These are phyloP conservation scores for Candida sp. DNA, from an alignment of 1,139 yeast genomes.

Conservation along the genomic window DNA sequence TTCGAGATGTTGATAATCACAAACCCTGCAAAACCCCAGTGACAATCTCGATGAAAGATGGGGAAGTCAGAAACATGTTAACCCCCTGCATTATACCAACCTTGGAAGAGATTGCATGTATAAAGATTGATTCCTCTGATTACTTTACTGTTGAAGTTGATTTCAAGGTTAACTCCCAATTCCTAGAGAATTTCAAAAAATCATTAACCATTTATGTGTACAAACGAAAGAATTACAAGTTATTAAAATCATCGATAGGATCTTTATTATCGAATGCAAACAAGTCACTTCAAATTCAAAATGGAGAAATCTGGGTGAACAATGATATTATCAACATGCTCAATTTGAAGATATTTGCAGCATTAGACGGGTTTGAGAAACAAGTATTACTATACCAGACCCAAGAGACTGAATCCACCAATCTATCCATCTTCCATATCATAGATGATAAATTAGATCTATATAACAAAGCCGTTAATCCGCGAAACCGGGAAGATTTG, in stretches of 20 bases:
- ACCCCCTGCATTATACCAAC: constrained; percentile 76
- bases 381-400: constrained; percentile 30
- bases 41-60: constrained; percentile 39
- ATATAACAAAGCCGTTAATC: constrained; percentile 38
- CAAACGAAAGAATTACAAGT: constrained; percentile 40
- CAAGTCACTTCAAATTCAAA: constrained; percentile 25
- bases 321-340: constrained; percentile 20
- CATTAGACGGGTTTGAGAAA: constrained; percentile 32
- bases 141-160: constrained; percentile 44
- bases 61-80: constrained; percentile 20
- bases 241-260: constrained; percentile 34
- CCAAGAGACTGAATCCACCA: constrained; percentile 14
- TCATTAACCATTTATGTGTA: constrained; percentile 50
- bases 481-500: constrained; percentile 50
- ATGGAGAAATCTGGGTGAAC: constrained; percentile 24
- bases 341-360: constrained; percentile 16
- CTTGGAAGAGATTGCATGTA: constrained; percentile 41
- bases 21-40: constrained; percentile 53
- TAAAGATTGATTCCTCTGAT: constrained; percentile 40
- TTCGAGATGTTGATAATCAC: constrained; percentile 64
- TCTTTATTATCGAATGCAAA: constrained; percentile 35
- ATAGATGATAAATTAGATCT: constrained; percentile 58
- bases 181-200: constrained; percentile 41
- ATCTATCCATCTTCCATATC: constrained; percentile 41
- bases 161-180: constrained; percentile 33